phyloP scores from a whole-genome alignment of 345 rosid species.

The Gossypium raimondii region DNA sequence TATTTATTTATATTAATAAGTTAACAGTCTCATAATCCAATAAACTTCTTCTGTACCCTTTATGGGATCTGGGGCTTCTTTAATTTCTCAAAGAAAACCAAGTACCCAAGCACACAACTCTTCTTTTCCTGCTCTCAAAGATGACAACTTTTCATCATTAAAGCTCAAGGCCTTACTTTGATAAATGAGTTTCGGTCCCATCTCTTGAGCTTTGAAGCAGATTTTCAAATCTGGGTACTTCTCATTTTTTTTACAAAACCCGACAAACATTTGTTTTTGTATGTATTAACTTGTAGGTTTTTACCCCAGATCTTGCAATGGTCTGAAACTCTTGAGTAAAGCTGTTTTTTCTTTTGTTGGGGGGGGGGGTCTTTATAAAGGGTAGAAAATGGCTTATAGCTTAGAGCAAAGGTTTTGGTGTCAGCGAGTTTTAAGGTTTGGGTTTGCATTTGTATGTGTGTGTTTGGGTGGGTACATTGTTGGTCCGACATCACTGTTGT shows the following conservation, averaged over 20 bases:
- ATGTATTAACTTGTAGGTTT: no score
- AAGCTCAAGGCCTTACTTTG: not conserved
- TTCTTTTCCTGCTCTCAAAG: not conserved
- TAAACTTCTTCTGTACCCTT: not conserved
- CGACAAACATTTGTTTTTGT: not conserved
- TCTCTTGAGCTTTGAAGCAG: not conserved
- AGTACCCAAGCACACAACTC: not conserved
- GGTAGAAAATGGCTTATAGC: constrained; percentile 27
- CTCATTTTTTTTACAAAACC: not conserved
- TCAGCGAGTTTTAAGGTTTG: constrained; percentile 27
- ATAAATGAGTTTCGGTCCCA: not conserved
- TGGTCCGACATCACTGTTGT: constrained; percentile 14
- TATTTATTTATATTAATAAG: no score
- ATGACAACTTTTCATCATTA: not conserved
- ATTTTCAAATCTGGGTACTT: not conserved
- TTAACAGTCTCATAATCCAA: no score
- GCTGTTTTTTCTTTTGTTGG: not conserved
- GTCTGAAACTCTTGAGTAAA: not conserved
- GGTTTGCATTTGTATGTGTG: constrained; percentile 27
- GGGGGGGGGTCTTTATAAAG: not conserved
- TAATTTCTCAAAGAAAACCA: not conserved
- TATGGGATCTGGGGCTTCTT: not conserved
- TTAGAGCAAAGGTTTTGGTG: constrained; percentile 17
- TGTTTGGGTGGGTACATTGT: constrained; percentile 24
- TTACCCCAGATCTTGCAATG: constrained; percentile 3